Evolutionary conservation across 345 rosid genomes (phyloP).

Genomic region (Sisymbrium altissimum): DNA sequence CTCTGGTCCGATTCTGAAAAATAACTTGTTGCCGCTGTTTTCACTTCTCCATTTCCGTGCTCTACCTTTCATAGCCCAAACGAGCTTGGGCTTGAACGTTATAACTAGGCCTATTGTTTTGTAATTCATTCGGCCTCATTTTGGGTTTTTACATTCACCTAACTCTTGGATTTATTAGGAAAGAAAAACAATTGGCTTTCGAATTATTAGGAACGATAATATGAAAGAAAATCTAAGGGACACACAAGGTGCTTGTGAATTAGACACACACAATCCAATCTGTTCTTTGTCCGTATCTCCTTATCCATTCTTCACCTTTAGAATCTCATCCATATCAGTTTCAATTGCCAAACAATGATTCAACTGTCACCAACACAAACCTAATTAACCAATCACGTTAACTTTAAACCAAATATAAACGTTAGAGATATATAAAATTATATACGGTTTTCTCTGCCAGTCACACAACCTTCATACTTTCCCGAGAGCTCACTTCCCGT

Average conservation of each 20-base stretch:
- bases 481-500: not conserved
- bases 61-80: not conserved
- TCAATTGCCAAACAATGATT: not conserved
- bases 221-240: conserved; percentile 26
- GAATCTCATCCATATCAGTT: conserved; percentile 40
- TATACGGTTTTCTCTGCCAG: not conserved
- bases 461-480: not conserved
- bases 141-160: not conserved
- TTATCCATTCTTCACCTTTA: conserved; percentile 45
- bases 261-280: conserved; percentile 32
- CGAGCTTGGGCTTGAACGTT: not conserved
- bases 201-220: conserved; percentile 31
- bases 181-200: not conserved
- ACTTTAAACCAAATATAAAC: not conserved
- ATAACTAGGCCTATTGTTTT: too few relatives aligned
- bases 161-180: conserved; percentile 6
- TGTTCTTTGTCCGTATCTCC: conserved; percentile 30
- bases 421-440: not conserved
- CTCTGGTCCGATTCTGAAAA: conserved; percentile 34
- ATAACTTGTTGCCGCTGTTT: too few relatives aligned
- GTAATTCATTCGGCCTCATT: too few relatives aligned
- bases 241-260: conserved; percentile 41
- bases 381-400: not conserved
- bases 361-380: not conserved
- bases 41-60: too few relatives aligned